These are phyloP conservation scores for Leishmania tarentolae DNA, from an alignment of 208 protist genomes.

Conservation along the genomic window DNA sequence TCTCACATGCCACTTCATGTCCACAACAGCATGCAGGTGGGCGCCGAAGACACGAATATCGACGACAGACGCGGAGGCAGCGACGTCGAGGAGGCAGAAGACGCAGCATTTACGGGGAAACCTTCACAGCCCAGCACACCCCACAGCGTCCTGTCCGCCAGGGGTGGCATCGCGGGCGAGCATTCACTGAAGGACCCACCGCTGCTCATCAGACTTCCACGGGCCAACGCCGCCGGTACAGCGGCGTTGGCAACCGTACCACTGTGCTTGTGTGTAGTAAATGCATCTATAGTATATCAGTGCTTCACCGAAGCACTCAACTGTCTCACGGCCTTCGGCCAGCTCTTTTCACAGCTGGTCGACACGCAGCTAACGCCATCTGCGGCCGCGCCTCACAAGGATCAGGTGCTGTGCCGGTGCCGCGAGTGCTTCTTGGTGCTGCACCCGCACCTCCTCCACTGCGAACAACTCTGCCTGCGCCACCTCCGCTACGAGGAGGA, in stretches of 20 bases:
- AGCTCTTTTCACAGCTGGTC: conserved; percentile 30
- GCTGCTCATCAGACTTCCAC: neutral
- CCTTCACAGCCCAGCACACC: neutral
- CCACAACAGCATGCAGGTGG: neutral
- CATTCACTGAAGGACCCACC: neutral
- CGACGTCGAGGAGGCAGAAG: conserved; percentile 4
- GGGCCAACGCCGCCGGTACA: neutral
- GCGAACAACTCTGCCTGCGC: conserved; percentile 25
- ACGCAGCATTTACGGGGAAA: neutral
- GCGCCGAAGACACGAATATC: neutral
- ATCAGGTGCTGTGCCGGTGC: conserved; percentile 3
- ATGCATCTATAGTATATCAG: conserved; percentile 13
- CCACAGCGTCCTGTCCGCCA: neutral
- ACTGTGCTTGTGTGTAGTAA: conserved; percentile 16
- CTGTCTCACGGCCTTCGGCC: conserved; percentile 22
- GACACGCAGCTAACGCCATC: conserved; percentile 8
- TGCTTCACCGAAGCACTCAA: conserved; percentile 30
- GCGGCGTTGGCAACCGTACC: neutral
- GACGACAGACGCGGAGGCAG: neutral
- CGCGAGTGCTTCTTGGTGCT: conserved; percentile 22
- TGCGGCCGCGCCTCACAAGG: neutral
- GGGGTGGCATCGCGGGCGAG: neutral
- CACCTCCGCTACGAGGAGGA: conserved; percentile 43
- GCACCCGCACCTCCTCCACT: conserved; percentile 33
- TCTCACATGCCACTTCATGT: conserved; percentile 15